phyloP scores from a whole-genome alignment of 2,329 filamentous ascomycete species.

The Lachnellula willkommii region DNA sequence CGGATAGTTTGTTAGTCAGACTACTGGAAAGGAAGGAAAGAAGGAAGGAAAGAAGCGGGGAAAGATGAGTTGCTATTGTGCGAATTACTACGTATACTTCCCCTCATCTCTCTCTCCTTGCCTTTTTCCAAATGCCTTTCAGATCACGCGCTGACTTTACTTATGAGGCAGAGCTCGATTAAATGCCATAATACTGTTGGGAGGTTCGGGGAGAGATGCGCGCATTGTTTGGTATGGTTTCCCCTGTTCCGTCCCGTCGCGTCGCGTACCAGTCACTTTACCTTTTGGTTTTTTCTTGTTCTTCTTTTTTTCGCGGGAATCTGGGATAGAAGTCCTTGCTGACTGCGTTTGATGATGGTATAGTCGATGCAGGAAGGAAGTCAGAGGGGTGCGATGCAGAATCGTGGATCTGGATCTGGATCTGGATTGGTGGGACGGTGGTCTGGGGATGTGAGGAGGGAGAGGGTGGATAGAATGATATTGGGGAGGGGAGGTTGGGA shows the following conservation, averaged over 20 bases:
- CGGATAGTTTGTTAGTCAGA: too few relatives aligned
- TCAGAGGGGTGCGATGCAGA: not conserved
- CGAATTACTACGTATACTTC: slow-evolving; percentile 36
- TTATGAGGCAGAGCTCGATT: slow-evolving; percentile 30
- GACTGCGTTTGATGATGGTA: not conserved
- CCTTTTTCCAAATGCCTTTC: not conserved
- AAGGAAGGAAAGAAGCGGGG: too few relatives aligned
- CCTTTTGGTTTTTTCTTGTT: not conserved
- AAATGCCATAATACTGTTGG: slow-evolving; percentile 35
- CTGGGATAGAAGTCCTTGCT: not conserved
- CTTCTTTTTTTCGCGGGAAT: not conserved
- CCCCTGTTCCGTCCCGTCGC: not conserved
- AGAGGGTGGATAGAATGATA: not conserved
- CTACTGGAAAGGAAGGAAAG: too few relatives aligned
- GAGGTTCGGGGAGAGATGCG: slow-evolving; percentile 36
- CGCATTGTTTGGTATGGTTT: slow-evolving; percentile 32
- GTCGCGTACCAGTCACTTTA: not conserved
- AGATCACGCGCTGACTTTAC: slow-evolving; percentile 7
- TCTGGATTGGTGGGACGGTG: not conserved
- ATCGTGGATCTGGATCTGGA: not conserved
- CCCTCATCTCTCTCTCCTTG: not conserved
- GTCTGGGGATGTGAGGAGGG: not conserved
- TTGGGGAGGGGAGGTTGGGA: not conserved
- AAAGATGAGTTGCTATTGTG: slow-evolving; percentile 34
- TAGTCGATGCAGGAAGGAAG: not conserved